phyloP scores from a whole-genome alignment of 176 grass and related monocot species.

The Rhipidocladum racemiflorum region DNA sequence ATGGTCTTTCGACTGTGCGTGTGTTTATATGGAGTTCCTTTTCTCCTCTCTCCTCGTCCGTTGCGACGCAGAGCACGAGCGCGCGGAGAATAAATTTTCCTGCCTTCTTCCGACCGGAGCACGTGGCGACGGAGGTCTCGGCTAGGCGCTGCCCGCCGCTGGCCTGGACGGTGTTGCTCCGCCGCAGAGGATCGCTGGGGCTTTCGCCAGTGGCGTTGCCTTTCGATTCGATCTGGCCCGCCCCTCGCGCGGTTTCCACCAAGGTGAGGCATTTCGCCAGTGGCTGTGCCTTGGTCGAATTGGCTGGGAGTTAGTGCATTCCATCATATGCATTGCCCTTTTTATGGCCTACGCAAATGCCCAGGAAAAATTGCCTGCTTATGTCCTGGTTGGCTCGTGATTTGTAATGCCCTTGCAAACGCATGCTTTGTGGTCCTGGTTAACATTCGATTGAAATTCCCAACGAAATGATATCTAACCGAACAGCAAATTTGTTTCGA shows the following conservation, averaged over 20 bases:
- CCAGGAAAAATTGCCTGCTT: background rate
- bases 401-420: background rate
- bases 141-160: constrained; percentile 10
- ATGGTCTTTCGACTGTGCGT: no score
- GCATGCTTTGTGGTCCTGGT: background rate
- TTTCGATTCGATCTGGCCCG: background rate
- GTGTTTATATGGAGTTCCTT: no score
- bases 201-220: background rate
- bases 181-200: background rate
- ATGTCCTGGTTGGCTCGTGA: background rate
- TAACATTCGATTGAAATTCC: background rate
- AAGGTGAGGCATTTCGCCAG: no score
- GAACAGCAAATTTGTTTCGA: background rate
- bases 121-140: constrained; percentile 12
- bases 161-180: background rate
- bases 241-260: constrained; percentile 32
- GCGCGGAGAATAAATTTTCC: background rate
- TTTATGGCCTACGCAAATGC: background rate
- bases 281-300: no score
- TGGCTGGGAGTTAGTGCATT: background rate
- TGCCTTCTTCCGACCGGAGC: background rate
- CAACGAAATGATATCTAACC: background rate
- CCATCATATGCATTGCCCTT: background rate
- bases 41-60: background rate
- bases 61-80: background rate